Base-by-base conservation (phyloP, 768 basidiomycete genomes). In the Nidularia pulvinata region DNA sequence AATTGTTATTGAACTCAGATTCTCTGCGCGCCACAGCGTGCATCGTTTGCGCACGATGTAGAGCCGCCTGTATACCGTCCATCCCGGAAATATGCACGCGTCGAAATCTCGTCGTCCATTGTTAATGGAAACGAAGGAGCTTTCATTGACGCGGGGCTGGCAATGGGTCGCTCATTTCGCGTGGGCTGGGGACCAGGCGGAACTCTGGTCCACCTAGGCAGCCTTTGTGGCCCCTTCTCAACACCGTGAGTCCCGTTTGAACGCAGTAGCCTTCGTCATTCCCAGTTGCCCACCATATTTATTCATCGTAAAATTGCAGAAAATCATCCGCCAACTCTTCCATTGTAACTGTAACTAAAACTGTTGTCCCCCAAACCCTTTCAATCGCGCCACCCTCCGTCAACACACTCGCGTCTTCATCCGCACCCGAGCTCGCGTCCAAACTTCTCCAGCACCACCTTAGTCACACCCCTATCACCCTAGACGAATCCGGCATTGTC, bases 111-210 rank as follows among this genome's bases (percentile, higher is more conserved):
- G 1, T 81, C 84, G 7, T 93, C 93, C 9, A 73, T 82, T 13
- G 83, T 83, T 1, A 74, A 73, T 34, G 87, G 83, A 4, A 73
- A 76, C 44, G 94, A 96, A 66, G 81, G 78, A 3, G 75, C 80
- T 32, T 71, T 85, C 44, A 74, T 84, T 9, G 96, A 99, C 68
- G 90, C 92, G 13, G 95, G 94, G 0, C 74, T 98, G 35, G 81
- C 89, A 1, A 73, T 95, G 52, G 95, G 95, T 10, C 82, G 93
- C 14, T 92, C 91, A 10, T 97, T 94, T 68, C 81, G 94, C 53
- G 92, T 89, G 2, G 86, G 92, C 4, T 98, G 95, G 93, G 93
- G 95, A 16, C 88, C 91, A 1, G 80, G 82, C 36, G 93, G 93
- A 0, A 77, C 75, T 37, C 64, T 98, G 6, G 86, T 86, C 9